Percentiles rank a stretch among this genome's conserved stretches.
Evolutionary conservation across 169 alveolate species (phyloP).

Genomic region (Sarcocystis neurona): DNA sequence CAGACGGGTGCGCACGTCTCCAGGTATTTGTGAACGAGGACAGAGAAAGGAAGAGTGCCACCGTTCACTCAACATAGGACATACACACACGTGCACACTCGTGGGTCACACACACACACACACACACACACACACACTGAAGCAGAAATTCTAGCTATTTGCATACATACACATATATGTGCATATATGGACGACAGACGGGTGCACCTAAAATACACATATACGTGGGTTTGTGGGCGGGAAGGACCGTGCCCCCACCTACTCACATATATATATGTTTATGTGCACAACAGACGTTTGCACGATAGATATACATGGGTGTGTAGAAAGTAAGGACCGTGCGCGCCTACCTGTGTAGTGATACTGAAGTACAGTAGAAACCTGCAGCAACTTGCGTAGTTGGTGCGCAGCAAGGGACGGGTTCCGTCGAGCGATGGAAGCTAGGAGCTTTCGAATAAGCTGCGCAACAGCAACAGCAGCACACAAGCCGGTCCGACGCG

Average conservation of each 20-base stretch:
- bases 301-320: not conserved
- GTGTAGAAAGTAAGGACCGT: not conserved
- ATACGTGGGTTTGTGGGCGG: too few relatives aligned
- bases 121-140: conserved; percentile 18
- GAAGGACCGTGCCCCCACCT: too few relatives aligned
- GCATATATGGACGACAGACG: too few relatives aligned
- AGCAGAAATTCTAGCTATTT: not conserved
- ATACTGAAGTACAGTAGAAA: not conserved
- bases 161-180: not conserved
- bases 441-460: conserved; percentile 30
- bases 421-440: not conserved
- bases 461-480: not conserved
- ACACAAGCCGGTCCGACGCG: too few relatives aligned
- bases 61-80: too few relatives aligned
- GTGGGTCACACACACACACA: not conserved
- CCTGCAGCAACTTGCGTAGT: conserved; percentile 19
- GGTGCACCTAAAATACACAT: too few relatives aligned
- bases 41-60: not conserved
- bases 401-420: conserved; percentile 22
- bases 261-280: too few relatives aligned
- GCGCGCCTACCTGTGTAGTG: conserved; percentile 33
- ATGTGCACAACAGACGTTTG: too few relatives aligned
- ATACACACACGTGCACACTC: not conserved
- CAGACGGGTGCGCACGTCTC: not conserved
- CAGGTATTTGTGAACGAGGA: not conserved